Evolutionary conservation across 345 rosid genomes (phyloP), one percentile per base, ranked within the genome.

Genomic region (Euphorbia lathyris): DNA sequence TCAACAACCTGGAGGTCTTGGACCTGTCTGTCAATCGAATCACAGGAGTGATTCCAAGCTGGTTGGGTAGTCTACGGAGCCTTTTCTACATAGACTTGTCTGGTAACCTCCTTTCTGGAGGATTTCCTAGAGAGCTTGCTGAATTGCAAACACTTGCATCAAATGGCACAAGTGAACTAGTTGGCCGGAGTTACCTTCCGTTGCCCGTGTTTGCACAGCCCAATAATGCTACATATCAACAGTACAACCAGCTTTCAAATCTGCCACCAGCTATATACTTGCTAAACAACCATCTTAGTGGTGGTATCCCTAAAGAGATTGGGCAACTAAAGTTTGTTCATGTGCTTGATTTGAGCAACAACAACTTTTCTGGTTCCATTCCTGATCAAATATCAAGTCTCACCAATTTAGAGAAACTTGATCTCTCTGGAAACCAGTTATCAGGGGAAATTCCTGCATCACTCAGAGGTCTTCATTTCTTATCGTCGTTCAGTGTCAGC

Each of bases 51-150:
- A 80, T 94, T 76, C 98, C 98, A 1, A 69, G 82, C 71, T 90
- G 97, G 97, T 72, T 94, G 40, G 90, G 90, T 42, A 58, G 65
- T 73, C 80, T 94, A 40, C 76, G 71, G 7, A 74, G 82, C 68
- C 88, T 94, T 55, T 90, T 90, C 77, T 94, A 91, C 84, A 38
- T 91, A 40, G 97, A 91, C 81, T 76, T 94, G 76, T 94, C 98
- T 4, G 68, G 69, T 27, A 94, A 94, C 77, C 77, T 65, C 50
- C 77, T 94, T 59, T 72, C 90, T 12, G 97, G 98, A 67, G 87
- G 71, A 45, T 73, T 94, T 73, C 95, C 96, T n/a, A 65, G 52
- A 67, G 83, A 80, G 64, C 79, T 91, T 8, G 79, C 89, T 43
- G 62, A 25, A 71, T 71, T 90, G 61, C 70, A 62, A 9, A 87